phyloP scores from a whole-genome alignment of 495 filamentous ascomycete species.

The Penicillium simplicissimum region DNA sequence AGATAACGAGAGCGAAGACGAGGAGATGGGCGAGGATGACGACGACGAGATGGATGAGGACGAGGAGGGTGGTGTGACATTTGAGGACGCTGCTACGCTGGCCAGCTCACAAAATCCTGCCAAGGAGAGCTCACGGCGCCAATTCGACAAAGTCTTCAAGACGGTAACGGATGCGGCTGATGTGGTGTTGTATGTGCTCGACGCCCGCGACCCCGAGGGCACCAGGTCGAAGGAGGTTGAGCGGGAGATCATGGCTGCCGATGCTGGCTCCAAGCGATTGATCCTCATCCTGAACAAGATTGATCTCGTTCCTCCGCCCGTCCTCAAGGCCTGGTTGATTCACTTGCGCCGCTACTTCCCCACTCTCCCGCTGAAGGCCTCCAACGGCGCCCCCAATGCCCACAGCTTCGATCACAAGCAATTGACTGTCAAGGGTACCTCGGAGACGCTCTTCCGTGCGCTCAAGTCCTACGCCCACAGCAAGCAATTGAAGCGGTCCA shows the following conservation, averaged over 20 bases:
- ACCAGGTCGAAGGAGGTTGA: conserved; percentile 91
- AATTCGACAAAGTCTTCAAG: conserved; percentile 96
- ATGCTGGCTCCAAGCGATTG: conserved; percentile 78
- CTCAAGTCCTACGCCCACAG: conserved; percentile 87
- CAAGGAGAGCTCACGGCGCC: conserved; percentile 76
- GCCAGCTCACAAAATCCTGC: conserved; percentile 31
- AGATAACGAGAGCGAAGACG: conserved; percentile 56
- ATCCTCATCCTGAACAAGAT: conserved; percentile 98
- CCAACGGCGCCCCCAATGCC: conserved; percentile 78
- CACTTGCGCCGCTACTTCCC: conserved; percentile 91
- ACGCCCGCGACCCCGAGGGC: conserved; percentile 88
- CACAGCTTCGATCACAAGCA: conserved; percentile 91
- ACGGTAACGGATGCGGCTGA: conserved; percentile 86
- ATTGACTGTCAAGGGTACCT: conserved; percentile 82
- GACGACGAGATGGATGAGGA: conserved; percentile 60
- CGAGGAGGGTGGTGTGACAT: conserved; percentile 36
- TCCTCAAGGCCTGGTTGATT: conserved; percentile 79
- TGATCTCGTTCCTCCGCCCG: conserved; percentile 79
- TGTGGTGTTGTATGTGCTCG: conserved; percentile 91
- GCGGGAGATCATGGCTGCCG: conserved; percentile 82
- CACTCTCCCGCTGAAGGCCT: conserved; percentile 86
- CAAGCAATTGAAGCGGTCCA: conserved; percentile 82
- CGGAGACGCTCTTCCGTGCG: conserved; percentile 81
- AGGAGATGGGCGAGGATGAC: conserved; percentile 54
- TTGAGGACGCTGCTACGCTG: conserved; percentile 32